Percentiles rank a stretch among this genome's conserved stretches.
phyloP scores from a whole-genome alignment of 2,329 filamentous ascomycete genomes.

The Cordyceps fumosorosea region DNA sequence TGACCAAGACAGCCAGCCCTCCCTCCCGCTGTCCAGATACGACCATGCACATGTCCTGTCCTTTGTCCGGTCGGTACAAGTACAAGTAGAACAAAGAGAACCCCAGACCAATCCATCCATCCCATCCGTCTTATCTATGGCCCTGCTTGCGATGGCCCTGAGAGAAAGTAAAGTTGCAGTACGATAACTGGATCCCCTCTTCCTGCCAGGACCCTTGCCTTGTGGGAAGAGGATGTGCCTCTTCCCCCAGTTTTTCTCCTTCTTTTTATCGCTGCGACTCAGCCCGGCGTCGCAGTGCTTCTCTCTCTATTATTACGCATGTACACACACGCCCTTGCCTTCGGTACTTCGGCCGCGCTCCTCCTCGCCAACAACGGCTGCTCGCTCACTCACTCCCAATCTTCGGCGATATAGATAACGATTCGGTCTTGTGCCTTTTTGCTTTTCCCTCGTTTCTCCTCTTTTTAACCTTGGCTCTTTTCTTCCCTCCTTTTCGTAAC shows the following conservation, averaged over 20 bases:
- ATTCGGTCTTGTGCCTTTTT: conserved; percentile 3
- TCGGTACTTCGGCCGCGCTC: conserved; percentile 10
- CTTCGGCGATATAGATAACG: conserved; percentile 3
- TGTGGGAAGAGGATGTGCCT: neutral
- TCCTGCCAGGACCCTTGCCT: neutral
- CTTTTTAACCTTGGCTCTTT: conserved; percentile 4
- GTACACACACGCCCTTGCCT: neutral
- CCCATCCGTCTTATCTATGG: conserved; percentile 7
- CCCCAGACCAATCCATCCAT: conserved; percentile 11
- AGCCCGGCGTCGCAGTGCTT: neutral
- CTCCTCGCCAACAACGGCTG: neutral
- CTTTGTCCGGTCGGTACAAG: neutral
- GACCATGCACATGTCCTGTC: neutral
- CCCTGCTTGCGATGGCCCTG: neutral
- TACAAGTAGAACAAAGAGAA: neutral
- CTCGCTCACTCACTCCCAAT: neutral
- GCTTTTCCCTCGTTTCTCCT: conserved; percentile 9
- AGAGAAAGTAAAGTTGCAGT: neutral
- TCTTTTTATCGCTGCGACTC: neutral
- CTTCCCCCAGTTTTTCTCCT: neutral
- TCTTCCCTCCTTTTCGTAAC: conserved; percentile 8
- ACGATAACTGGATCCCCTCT: neutral
- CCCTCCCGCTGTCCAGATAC: neutral
- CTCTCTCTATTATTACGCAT: neutral
- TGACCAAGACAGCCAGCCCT: neutral